phyloP scores from a whole-genome alignment of 2,329 filamentous ascomycete genomes.

The Xylaria sp. region DNA sequence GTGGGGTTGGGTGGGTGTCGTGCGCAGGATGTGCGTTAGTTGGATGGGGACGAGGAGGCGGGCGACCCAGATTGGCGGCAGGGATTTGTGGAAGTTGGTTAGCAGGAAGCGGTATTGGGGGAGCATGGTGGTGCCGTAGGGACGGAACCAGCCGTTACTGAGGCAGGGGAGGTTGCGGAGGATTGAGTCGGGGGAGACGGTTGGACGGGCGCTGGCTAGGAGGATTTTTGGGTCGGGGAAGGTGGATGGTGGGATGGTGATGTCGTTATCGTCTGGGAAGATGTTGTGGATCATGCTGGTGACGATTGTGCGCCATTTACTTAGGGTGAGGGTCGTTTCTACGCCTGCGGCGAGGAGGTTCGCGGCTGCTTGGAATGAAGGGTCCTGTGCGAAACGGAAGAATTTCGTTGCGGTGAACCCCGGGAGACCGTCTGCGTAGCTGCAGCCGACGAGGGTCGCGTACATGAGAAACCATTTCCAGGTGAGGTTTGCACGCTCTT shows the following conservation, averaged over 20 bases:
- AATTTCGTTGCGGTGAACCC: slow-evolving; percentile 18
- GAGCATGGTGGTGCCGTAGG: slow-evolving; percentile 19
- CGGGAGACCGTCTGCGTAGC: slow-evolving; percentile 21
- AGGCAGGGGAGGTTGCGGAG: slow-evolving; percentile 17
- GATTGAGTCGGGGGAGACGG: slow-evolving; percentile 16
- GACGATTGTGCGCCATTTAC: slow-evolving; percentile 22
- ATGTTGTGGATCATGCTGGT: slow-evolving; percentile 14
- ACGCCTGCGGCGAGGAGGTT: slow-evolving; percentile 11
- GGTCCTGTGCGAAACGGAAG: slow-evolving; percentile 19
- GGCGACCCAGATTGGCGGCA: slow-evolving; percentile 19
- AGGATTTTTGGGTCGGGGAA: slow-evolving; percentile 17
- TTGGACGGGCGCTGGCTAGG: slow-evolving; percentile 10
- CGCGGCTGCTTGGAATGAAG: slow-evolving; percentile 18
- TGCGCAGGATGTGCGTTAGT: slow-evolving; percentile 20
- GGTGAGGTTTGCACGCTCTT: slow-evolving; percentile 13
- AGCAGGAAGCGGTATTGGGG: slow-evolving; percentile 20
- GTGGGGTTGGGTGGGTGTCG: slow-evolving; percentile 1
- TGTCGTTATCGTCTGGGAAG: slow-evolving; percentile 9
- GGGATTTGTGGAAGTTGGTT: slow-evolving; percentile 21
- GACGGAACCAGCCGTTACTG: slow-evolving; percentile 19
- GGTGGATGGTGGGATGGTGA: slow-evolving; percentile 12
- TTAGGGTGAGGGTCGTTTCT: slow-evolving; percentile 14
- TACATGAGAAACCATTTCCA: slow-evolving; percentile 22
- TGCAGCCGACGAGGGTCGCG: slow-evolving; percentile 26
- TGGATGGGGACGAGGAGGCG: slow-evolving; percentile 22